Evolutionary conservation across 2,329 filamentous ascomycete genomes (phyloP).

Genomic region (Cercospora zeina): DNA sequence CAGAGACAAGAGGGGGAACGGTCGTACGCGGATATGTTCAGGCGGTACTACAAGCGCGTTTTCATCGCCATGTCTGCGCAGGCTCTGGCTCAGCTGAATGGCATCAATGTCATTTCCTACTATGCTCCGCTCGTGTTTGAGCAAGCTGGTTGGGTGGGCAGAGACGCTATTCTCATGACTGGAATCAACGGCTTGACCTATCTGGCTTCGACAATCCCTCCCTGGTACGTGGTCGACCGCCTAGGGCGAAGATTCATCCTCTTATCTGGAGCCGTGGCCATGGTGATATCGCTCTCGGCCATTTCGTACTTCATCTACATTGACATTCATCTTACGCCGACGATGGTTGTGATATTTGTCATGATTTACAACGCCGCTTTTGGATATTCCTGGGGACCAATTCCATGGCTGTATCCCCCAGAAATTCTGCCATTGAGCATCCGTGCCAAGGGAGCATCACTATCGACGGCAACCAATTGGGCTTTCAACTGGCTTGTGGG

Average conservation of each 20-base stretch:
- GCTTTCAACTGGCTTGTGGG: conserved; percentile 98
- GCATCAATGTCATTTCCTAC: conserved; percentile 99
- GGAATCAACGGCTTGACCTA: conserved; percentile 94
- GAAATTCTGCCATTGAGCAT: conserved; percentile 97
- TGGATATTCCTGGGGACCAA: conserved; percentile 95
- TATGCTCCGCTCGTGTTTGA: conserved; percentile 97
- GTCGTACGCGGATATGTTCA: conserved; percentile 92
- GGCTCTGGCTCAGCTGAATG: conserved; percentile 91
- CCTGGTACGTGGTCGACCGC: conserved; percentile 93
- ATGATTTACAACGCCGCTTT: conserved; percentile 99
- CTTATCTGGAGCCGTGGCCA: conserved; percentile 82
- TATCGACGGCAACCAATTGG: conserved; percentile 97
- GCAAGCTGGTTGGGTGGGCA: conserved; percentile 91
- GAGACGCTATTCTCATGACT: conserved; percentile 92
- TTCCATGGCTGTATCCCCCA: conserved; percentile 97
- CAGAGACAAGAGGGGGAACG: conserved; percentile 94
- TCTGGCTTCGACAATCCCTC: conserved; percentile 85
- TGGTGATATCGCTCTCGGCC: conserved; percentile 81
- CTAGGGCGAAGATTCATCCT: conserved; percentile 89
- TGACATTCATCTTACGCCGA: conserved; percentile 74
- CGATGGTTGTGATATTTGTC: conserved; percentile 86
- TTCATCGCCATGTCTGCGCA: conserved; percentile 99
- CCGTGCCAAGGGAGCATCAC: conserved; percentile 90
- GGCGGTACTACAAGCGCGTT: conserved; percentile 83
- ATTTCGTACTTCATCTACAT: conserved; percentile 97